Evolutionary conservation across 768 basidiomycete species (phyloP), one percentile per base, ranked within the genome.

Genomic region (Jaapia argillacea): DNA sequence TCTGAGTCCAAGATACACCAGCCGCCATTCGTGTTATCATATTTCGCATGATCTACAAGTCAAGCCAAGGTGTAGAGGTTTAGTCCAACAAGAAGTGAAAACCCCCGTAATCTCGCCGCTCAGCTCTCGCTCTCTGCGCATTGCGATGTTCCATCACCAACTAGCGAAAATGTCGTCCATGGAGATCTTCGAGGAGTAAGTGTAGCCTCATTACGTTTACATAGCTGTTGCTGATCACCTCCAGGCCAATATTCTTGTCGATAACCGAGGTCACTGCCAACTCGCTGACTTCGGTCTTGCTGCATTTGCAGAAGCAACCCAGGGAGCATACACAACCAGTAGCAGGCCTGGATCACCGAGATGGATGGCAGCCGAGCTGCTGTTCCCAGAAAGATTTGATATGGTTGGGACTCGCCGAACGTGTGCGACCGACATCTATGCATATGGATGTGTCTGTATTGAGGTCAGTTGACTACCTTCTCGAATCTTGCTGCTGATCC

Each of bases 81-180:
- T n/a, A n/a, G n/a, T n/a, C n/a, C n/a, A n/a, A n/a, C n/a, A n/a
- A n/a, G n/a, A n/a, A n/a, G n/a, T n/a, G n/a, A n/a, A n/a, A n/a
- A n/a, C n/a, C 24, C 22, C 21, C 12, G 12, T 23, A 12, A 10
- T 18, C 21, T 24, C 22, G 21, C 26, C 24, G 25, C 40, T 27
- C 13, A 41, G 25, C n/a, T n/a, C n/a, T n/a, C n/a, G n/a, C n/a
- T n/a, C n/a, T n/a, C n/a, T n/a, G n/a, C n/a, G n/a, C n/a, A n/a
- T n/a, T n/a, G n/a, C n/a, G 43, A 37, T 12, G 22, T 44, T 16
- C 18, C n/a, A 7, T 44, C 37, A 22, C 36, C 39, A 4, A 33
- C 37, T 26, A 38, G 18, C 12, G n/a, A 25, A 16, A 39, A 41
- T 20, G 22, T 44, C n/a, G 43, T 44, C 14, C 43, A 44, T 23